Conservation (phyloP, 768 basidiomycete species). For the Leccinum boreale region DNA sequence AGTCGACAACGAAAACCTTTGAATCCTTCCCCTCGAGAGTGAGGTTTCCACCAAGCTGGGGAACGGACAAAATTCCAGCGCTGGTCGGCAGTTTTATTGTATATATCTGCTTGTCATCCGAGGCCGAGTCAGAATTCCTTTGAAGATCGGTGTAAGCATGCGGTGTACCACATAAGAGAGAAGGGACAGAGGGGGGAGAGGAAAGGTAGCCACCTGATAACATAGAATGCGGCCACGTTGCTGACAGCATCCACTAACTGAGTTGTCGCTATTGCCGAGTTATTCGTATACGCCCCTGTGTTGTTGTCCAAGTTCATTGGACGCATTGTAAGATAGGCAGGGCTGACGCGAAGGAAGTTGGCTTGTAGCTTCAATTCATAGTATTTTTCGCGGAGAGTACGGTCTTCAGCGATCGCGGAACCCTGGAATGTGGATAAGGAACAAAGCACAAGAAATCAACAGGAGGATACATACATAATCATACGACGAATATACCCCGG, state of each 20-base stretch:
- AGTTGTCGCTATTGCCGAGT: constrained; percentile 46
- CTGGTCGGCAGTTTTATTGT: constrained; percentile 44
- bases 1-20: constrained; percentile 51
- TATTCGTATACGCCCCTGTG: constrained; percentile 47
- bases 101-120: constrained; percentile 24
- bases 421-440: constrained; percentile 32
- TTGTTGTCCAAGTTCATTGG: constrained; percentile 40
- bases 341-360: constrained; percentile 48
- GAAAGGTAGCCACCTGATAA: constrained; percentile 26
- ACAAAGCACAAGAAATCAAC: background rate
- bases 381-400: constrained; percentile 51
- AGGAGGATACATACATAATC: constrained; percentile 42
- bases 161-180: background rate
- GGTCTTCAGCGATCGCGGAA: constrained; percentile 48
- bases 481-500: constrained; percentile 58
- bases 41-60: constrained; percentile 42
- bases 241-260: constrained; percentile 48
- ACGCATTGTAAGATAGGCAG: constrained; percentile 46
- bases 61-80: constrained; percentile 40
- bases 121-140: constrained; percentile 17
- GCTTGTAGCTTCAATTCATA: constrained; percentile 52
- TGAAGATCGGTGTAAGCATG: constrained; percentile 2
- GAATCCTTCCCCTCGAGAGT: constrained; percentile 50
- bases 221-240: constrained; percentile 44
- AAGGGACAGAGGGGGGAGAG: background rate